Evolutionary conservation across 768 basidiomycete species (phyloP).

Genomic region (Tylopilus sp.): DNA sequence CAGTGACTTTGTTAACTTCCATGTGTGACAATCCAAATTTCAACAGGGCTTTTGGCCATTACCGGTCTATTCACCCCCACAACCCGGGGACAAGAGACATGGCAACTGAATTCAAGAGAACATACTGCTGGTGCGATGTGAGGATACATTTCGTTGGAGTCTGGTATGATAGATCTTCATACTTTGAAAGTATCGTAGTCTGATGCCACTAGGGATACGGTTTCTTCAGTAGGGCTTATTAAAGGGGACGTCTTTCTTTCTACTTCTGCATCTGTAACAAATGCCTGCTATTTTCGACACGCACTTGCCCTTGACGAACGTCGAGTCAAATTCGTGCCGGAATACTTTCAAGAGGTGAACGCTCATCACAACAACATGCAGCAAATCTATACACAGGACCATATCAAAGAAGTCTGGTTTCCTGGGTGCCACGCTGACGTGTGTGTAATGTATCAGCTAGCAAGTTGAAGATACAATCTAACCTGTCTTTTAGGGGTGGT

Average conservation of each 20-base stretch:
- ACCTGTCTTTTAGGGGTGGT: background rate
- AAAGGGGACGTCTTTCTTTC: slow-evolving; percentile 1
- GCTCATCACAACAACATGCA: background rate
- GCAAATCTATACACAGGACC: background rate
- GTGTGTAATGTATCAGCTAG: background rate
- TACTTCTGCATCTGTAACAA: background rate
- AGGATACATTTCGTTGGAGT: background rate
- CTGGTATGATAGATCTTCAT: background rate
- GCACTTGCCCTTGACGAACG: no score
- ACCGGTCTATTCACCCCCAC: background rate
- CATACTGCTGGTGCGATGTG: background rate
- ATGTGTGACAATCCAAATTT: background rate
- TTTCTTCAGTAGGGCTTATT: background rate
- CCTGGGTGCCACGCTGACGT: background rate
- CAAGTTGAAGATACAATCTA: background rate
- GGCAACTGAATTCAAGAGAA: background rate
- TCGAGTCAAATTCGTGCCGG: no score
- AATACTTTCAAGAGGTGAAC: background rate
- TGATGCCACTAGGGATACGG: background rate
- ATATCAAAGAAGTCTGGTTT: no score
- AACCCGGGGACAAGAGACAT: background rate
- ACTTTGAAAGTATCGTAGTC: background rate
- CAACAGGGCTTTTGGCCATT: background rate
- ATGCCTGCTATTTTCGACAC: slow-evolving; percentile 1
- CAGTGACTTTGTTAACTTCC: background rate